Conservation (phyloP, 352 stramenopile genomes). For the Phytophthora tubulina region DNA sequence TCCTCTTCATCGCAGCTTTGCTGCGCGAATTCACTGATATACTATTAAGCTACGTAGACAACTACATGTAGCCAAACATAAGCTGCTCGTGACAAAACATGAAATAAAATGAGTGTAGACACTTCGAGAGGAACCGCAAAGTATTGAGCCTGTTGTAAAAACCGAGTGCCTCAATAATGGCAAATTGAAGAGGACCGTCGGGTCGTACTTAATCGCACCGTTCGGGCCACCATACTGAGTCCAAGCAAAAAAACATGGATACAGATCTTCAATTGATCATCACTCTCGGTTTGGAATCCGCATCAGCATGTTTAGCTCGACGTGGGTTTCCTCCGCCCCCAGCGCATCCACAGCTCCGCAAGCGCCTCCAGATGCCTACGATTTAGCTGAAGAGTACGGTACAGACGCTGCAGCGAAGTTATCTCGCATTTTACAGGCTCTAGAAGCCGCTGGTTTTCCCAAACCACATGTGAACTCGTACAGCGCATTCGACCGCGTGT, state of each 20-base stretch:
- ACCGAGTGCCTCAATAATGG: too few species aligned
- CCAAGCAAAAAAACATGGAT: too few species aligned
- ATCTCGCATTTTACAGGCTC: slow-evolving; percentile 37
- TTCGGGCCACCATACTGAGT: too few species aligned
- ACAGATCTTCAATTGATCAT: slow-evolving; percentile 20
- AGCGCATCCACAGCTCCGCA: slow-evolving; percentile 2
- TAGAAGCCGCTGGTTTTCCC: slow-evolving; percentile 53
- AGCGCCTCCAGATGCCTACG: slow-evolving; percentile 34
- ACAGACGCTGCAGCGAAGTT: slow-evolving; percentile 47
- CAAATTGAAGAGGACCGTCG: too few species aligned
- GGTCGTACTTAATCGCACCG: neutral
- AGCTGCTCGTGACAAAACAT: too few species aligned
- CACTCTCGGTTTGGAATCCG: slow-evolving; percentile 9
- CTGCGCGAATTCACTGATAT: too few species aligned
- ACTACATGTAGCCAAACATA: too few species aligned
- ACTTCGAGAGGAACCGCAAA: too few species aligned
- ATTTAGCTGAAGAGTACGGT: slow-evolving; percentile 50
- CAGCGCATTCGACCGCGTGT: slow-evolving; percentile 71
- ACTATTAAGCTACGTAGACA: too few species aligned
- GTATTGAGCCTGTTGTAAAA: too few species aligned
- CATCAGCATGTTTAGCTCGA: slow-evolving; percentile 36
- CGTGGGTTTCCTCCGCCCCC: slow-evolving; percentile 21
- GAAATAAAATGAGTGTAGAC: too few species aligned
- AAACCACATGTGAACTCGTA: slow-evolving; percentile 56
- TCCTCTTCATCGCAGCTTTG: too few species aligned